Conservation (phyloP, 75 land plant genomes). For the Gnetum montanum region DNA sequence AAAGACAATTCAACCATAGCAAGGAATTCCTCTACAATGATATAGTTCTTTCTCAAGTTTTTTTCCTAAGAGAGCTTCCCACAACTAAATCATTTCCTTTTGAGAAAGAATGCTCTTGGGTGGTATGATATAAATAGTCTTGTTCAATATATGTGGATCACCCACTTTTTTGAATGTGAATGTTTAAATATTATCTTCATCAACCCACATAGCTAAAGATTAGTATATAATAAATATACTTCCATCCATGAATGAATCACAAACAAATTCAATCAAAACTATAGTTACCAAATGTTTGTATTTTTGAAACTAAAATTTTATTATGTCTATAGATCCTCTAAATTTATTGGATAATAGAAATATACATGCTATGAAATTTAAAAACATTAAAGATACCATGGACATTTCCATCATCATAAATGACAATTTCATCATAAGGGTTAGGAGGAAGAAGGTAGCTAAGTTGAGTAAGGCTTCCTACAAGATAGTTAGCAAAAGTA, state of each 20-base stretch:
- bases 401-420: slow-evolving; percentile 34
- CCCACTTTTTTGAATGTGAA: slow-evolving; percentile 19
- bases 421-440: slow-evolving; percentile 12
- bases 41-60: slow-evolving; percentile 21
- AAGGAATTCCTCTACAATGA: slow-evolving; percentile 34
- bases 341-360: no score
- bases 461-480: slow-evolving; percentile 20
- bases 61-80: slow-evolving; percentile 49
- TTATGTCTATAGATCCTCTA: no score
- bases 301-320: no score
- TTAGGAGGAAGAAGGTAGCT: slow-evolving; percentile 17
- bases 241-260: no score
- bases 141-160: slow-evolving; percentile 27
- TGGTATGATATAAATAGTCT: slow-evolving; percentile 25
- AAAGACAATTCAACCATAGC: neutral
- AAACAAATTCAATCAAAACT: neutral
- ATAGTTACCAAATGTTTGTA: no score
- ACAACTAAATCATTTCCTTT: slow-evolving; percentile 20
- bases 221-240: neutral
- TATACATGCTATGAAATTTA: no score
- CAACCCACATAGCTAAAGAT: slow-evolving; percentile 35
- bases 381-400: slow-evolving; percentile 10
- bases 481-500: slow-evolving; percentile 30
- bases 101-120: slow-evolving; percentile 20
- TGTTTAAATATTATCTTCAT: slow-evolving; percentile 31